Percentiles rank a stretch among this genome's conserved stretches.
These are phyloP conservation scores for Chaetomium tenue DNA, from an alignment of 495 filamentous ascomycete genomes.

Conservation along the genomic window DNA sequence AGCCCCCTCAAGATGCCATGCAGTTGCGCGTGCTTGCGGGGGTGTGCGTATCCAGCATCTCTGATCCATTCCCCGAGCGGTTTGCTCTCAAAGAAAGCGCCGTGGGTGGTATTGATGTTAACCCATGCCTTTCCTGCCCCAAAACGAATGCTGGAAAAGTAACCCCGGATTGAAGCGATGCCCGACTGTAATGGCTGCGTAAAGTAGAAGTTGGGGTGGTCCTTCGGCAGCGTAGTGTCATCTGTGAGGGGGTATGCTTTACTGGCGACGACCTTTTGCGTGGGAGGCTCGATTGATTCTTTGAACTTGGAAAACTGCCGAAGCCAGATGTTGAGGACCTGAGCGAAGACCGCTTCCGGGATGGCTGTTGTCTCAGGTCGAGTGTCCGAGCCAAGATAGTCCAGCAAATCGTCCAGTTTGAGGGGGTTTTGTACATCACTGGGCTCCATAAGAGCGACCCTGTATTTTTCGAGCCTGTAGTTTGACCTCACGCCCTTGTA, in stretches of 20 bases:
- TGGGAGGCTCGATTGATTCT: not conserved
- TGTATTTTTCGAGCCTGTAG: not conserved
- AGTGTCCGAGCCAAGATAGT: not conserved
- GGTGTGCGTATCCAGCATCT: not conserved
- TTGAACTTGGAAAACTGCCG: not conserved
- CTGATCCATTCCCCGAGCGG: not conserved
- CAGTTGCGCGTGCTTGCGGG: not conserved
- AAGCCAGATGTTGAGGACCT: not conserved
- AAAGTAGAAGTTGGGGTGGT: not conserved
- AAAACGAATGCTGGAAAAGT: slow-evolving; percentile 1
- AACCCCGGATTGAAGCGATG: not conserved
- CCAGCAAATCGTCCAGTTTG: not conserved
- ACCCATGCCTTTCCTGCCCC: not conserved
- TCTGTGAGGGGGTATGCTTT: not conserved
- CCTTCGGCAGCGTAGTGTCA: not conserved
- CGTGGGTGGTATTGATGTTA: not conserved
- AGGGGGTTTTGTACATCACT: not conserved
- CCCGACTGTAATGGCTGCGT: not conserved
- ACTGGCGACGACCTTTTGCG: not conserved
- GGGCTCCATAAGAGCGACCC: not conserved
- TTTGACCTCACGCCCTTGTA: not conserved
- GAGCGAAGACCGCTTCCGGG: not conserved
- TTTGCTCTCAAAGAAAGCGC: not conserved
- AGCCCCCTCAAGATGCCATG: not conserved
- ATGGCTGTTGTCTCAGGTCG: not conserved